Evolutionary conservation across 2,329 filamentous ascomycete genomes (phyloP), one percentile per base, ranked within the genome.

Genomic region (Botryosphaeria dothidea): DNA sequence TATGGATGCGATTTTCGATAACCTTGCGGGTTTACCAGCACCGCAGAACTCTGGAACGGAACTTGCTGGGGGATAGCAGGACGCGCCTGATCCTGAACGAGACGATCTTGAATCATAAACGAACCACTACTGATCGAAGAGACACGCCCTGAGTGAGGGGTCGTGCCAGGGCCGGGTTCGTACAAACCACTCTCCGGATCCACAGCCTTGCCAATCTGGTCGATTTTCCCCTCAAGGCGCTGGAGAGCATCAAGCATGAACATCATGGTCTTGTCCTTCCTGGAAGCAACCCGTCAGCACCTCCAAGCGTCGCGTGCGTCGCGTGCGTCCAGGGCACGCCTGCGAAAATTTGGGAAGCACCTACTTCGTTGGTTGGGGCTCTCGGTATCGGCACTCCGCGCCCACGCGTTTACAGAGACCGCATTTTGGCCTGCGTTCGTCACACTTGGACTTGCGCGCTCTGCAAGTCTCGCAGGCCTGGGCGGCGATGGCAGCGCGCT

Each of bases 381-480:
- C 66, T 49, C 66, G 29, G 34, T 67, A 67, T 27, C 51, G 49
- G 65, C 66, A 67, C 3, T 67, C 60, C 29, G 62, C 65, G n/a
- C 64, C 60, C n/a, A 67, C 41, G 15, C 66, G 66, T 60, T 57
- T 61, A 43, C 66, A 67, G 46, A 67, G 65, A n/a, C 64, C 64
- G 36, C 66, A 67, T 27, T 62, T 67, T 9, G 66, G 66, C 34
- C 66, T n/a, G n/a, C 54, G 45, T 57, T 67, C 66, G 43, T 67
- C 66, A 57, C 66, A 67, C 34, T 66, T 67, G 29, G 66, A 66
- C 64, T 67, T 67, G 21, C 66, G 48, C 8, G 48, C 31, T 25
- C 66, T 43, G 43, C 66, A 67, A 2, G 64, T 67, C 41, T 67
- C 64, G 43, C 66, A 67, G 23, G 66, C 66, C 56, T 67, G 66